Base-by-base conservation (phyloP, 1,284 basidiomycete genomes). In the Heliocybe sulcata region DNA sequence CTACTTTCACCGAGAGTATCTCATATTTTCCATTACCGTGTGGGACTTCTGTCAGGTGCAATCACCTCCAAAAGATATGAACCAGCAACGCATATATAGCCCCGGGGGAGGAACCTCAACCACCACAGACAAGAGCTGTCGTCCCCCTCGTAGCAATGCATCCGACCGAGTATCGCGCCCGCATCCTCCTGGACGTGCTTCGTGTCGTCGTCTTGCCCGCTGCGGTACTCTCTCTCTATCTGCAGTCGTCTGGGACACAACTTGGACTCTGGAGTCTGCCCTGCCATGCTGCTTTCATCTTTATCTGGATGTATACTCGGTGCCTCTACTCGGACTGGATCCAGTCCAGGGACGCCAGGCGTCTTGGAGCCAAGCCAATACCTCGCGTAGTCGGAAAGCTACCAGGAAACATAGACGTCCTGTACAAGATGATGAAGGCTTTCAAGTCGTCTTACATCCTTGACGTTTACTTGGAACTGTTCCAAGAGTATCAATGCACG, bases 331-430 rank as follows among this genome's bases (percentile, higher is more conserved):
- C 62, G 12, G 66, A 73, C 52, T 58, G 67, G 54, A 55, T 63
- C 0, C 78, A 82, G 50, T 61, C 59, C 27, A 67, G 69, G 29
- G 72, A 81, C 51, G 79, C 80, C 0, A 63, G 63, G 14, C 69
- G 71, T 23, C 65, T 83, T 23, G 77, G 77, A 9, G 82, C 80
- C 1, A 70, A 72, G 54, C 70, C 68, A 1, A 79, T 85, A 51
- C 79, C 81, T 2, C 69, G 75, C 25, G 79, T 87, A n/a, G 68
- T 76, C 20, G 86, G 86, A 4, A 80, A 77, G 69, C 86, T 83
- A 82, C 85, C 84, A 3, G 87, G 87, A 19, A 88, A 88, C 63
- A 70, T 88, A 58, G 86, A 89, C 64, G 65, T 89, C 35, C 71
- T 87, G 54, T 64, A 85, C 42, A 72, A 69, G 56, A 75, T 85